A percentile compares a stretch with the other conserved stretches of the same genome.
Evolutionary conservation across 2,329 filamentous ascomycete genomes (phyloP).

Genomic region (Orbilia quercus): DNA sequence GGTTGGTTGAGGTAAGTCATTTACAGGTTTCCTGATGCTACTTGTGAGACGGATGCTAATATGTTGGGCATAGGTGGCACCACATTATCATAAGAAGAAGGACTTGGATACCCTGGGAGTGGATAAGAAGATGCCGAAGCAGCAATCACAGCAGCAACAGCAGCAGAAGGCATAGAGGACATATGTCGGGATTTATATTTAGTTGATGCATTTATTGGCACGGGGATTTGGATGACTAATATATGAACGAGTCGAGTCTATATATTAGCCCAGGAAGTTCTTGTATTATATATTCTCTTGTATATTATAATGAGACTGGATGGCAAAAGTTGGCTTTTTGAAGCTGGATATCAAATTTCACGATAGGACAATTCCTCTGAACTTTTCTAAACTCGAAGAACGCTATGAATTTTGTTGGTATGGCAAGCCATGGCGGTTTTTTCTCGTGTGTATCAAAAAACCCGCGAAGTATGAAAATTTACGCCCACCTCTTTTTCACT

Average conservation of each 20-base stretch:
- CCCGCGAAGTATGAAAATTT: no score
- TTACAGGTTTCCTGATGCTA: not conserved
- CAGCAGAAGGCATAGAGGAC: constrained; percentile 19
- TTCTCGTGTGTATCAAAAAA: no score
- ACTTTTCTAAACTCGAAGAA: no score
- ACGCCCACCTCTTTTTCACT: not conserved
- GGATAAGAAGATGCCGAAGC: constrained; percentile 79
- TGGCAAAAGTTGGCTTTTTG: no score
- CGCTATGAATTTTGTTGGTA: no score
- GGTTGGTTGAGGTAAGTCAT: constrained; percentile 75
- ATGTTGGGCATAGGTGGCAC: constrained; percentile 71
- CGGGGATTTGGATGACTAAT: no score
- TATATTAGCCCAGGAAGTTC: not conserved
- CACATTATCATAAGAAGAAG: constrained; percentile 93
- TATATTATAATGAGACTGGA: no score
- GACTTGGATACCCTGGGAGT: constrained; percentile 82
- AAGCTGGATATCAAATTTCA: no score
- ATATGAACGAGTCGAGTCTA: no score
- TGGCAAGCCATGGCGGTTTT: no score
- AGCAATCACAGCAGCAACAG: constrained; percentile 58
- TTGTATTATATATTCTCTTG: constrained; percentile 10
- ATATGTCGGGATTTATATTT: not conserved
- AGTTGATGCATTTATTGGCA: no score
- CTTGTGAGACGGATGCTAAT: constrained; percentile 24
- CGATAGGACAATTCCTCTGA: no score